A percentile compares a stretch with the other conserved stretches of the same genome.
These are phyloP conservation scores for Suillus lakei DNA, from an alignment of 768 basidiomycete genomes.

Conservation along the genomic window DNA sequence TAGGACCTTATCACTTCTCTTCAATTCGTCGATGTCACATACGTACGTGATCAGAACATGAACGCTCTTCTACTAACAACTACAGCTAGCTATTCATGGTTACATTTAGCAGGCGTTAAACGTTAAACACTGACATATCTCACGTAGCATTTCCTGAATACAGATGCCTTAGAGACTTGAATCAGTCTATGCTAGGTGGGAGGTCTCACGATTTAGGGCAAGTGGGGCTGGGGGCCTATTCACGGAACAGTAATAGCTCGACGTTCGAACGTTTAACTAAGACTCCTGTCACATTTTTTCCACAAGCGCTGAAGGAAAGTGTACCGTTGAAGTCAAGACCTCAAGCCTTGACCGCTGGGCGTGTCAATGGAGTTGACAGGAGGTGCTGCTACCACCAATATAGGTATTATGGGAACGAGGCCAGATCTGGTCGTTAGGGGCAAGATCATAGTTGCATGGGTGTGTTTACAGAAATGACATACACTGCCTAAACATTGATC, in stretches of 20 bases:
- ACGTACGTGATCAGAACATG: background rate
- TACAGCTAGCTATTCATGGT: background rate
- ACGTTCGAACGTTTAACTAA: background rate
- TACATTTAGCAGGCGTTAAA: too few relatives aligned
- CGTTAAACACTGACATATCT: too few relatives aligned
- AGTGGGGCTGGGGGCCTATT: background rate
- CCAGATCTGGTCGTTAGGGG: constrained; percentile 49
- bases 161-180: too few relatives aligned
- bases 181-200: background rate
- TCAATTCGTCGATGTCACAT: background rate
- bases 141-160: background rate
- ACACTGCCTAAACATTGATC: constrained; percentile 58
- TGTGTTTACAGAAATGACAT: constrained; percentile 30
- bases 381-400: constrained; percentile 42
- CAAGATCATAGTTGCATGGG: constrained; percentile 42
- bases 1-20: too few relatives aligned
- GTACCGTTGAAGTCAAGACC: constrained; percentile 62
- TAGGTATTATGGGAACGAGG: constrained; percentile 48
- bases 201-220: background rate
- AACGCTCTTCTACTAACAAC: background rate
- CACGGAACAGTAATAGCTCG: background rate
- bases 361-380: constrained; percentile 42
- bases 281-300: background rate
- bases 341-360: constrained; percentile 49
- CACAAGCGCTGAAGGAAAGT: constrained; percentile 64